phyloP scores from a whole-genome alignment of 495 filamentous ascomycete species.

The Penicillium argentinense region DNA sequence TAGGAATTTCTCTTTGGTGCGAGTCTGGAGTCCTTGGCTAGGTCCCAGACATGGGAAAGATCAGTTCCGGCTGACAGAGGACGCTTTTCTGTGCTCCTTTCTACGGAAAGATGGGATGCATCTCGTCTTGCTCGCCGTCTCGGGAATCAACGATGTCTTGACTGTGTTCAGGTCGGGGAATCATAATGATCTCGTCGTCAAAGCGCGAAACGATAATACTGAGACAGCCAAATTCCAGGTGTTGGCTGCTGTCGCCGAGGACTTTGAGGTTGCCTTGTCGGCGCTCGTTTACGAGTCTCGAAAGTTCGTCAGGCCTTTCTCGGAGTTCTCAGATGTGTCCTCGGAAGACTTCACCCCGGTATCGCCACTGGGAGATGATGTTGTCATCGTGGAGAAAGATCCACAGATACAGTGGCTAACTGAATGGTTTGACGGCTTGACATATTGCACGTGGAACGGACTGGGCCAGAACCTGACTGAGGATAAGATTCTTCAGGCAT shows the following conservation, averaged over 20 bases:
- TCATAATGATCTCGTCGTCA: conserved; percentile 64
- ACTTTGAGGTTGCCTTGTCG: conserved; percentile 75
- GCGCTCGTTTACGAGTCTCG: conserved; percentile 86
- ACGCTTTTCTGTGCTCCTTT: conserved; percentile 81
- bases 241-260: conserved; percentile 68
- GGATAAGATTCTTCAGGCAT: conserved; percentile 71
- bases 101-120: conserved; percentile 71
- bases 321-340: conserved; percentile 1
- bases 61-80: conserved; percentile 65
- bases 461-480: conserved; percentile 81
- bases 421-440: conserved; percentile 84
- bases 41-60: conserved; percentile 79
- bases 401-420: conserved; percentile 70
- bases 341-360: conserved; percentile 17
- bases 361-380: conserved; percentile 40
- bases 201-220: conserved; percentile 68
- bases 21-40: conserved; percentile 82
- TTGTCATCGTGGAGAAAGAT: conserved; percentile 44
- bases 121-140: conserved; percentile 79
- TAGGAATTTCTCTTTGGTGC: conserved; percentile 75
- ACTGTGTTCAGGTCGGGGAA: conserved; percentile 68
- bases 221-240: conserved; percentile 56
- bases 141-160: conserved; percentile 69
- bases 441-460: conserved; percentile 90
- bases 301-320: conserved; percentile 54